Percentiles rank a stretch among this genome's conserved stretches.
These are phyloP conservation scores for Puccinia coronata DNA, from an alignment of 1,284 basidiomycete genomes.

Conservation along the genomic window DNA sequence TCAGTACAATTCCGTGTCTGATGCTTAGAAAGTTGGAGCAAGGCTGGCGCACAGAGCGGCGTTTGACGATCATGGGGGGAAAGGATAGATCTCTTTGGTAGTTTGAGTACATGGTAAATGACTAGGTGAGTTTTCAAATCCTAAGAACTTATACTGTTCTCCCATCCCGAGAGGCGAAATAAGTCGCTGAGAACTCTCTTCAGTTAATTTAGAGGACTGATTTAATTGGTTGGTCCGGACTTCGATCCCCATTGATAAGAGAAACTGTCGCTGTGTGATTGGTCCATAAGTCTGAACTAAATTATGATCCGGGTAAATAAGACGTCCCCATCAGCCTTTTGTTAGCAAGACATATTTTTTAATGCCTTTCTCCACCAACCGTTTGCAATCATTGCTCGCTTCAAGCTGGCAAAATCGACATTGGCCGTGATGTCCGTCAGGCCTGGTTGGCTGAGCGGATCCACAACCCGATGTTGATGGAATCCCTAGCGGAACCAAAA, in stretches of 20 bases:
- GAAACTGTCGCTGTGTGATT: slow-evolving; percentile 70
- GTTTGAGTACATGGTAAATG: background rate
- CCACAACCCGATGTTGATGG: slow-evolving; percentile 79
- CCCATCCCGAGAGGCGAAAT: slow-evolving; percentile 44
- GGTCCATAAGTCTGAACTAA: slow-evolving; percentile 66
- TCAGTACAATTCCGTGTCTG: too few relatives aligned
- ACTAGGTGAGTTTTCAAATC: slow-evolving; percentile 5
- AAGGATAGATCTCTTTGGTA: background rate
- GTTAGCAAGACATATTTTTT: background rate
- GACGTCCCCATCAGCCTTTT: background rate
- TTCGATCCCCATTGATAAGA: slow-evolving; percentile 70
- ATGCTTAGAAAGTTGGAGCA: too few relatives aligned
- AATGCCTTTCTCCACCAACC: slow-evolving; percentile 32
- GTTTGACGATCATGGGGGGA: background rate
- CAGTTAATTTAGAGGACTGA: background rate
- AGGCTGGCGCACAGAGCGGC: too few relatives aligned
- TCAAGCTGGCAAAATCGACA: slow-evolving; percentile 88
- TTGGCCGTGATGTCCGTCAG: slow-evolving; percentile 89
- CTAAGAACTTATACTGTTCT: slow-evolving; percentile 47
- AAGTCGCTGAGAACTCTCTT: slow-evolving; percentile 17
- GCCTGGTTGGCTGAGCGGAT: slow-evolving; percentile 81
- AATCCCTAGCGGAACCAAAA: slow-evolving; percentile 69
- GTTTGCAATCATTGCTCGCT: slow-evolving; percentile 67
- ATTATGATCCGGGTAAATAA: background rate
- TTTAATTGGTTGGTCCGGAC: slow-evolving; percentile 66